These are phyloP conservation scores for Macrolepiota dolichaula DNA, from an alignment of 768 basidiomycete species.

Conservation along the genomic window DNA sequence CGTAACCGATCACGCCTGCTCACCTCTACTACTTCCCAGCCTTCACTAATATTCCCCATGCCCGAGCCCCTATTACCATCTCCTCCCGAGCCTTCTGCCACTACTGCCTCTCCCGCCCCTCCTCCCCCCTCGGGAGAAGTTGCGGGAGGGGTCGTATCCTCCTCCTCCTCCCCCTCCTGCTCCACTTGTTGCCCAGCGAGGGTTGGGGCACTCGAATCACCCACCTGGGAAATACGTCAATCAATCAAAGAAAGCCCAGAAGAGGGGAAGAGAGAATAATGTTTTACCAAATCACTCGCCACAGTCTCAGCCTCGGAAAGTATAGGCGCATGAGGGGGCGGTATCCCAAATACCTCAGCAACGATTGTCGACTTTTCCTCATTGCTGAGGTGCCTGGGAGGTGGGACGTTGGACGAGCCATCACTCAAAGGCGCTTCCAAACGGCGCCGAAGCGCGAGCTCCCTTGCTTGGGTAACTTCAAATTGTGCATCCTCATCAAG, in stretches of 20 bases:
- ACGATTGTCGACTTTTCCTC: background rate
- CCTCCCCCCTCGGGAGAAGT: background rate
- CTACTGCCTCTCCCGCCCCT: background rate
- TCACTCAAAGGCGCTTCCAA: background rate
- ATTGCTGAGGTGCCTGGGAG: background rate
- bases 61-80: background rate
- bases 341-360: constrained; percentile 1
- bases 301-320: background rate
- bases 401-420: background rate
- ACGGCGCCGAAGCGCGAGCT: background rate
- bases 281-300: background rate
- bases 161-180: too few relatives aligned
- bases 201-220: background rate
- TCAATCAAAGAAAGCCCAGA: background rate
- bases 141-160: too few relatives aligned
- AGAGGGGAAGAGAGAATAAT: background rate
- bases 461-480: background rate
- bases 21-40: background rate
- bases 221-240: too few relatives aligned
- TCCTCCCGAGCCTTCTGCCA: background rate
- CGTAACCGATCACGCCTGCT: background rate
- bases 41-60: background rate
- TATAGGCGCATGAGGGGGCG: background rate
- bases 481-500: constrained; percentile 1
- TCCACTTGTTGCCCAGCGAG: too few relatives aligned